phyloP scores from a whole-genome alignment of 306 rosid species.

The Alnus glutinosa region DNA sequence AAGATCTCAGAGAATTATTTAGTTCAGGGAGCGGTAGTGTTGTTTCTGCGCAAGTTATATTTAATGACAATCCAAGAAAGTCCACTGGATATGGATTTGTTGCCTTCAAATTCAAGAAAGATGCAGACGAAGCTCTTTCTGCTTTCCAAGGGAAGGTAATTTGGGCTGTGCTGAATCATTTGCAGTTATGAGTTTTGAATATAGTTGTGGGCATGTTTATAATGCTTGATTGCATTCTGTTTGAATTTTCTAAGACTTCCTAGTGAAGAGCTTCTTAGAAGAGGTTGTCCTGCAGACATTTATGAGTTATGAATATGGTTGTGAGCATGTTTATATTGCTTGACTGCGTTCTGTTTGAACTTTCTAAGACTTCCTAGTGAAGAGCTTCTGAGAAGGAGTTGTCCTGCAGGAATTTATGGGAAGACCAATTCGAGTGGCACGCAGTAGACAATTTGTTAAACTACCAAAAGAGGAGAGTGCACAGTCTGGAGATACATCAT shows the following conservation, averaged over 20 bases:
- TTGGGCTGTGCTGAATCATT: conserved; percentile 13
- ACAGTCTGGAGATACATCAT: conserved; percentile 39
- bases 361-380: conserved; percentile 6
- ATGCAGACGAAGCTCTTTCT: conserved; percentile 74
- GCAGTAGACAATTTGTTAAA: conserved; percentile 68
- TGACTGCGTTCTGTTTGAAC: not conserved
- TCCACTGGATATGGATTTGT: conserved; percentile 92
- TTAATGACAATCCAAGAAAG: conserved; percentile 66
- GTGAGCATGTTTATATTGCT: conserved; percentile 1
- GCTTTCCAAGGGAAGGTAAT: conserved; percentile 81
- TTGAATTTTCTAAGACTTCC: not conserved
- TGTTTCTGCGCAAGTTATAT: conserved; percentile 67
- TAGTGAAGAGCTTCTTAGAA: conserved; percentile 13
- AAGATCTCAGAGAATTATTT: conserved; percentile 76
- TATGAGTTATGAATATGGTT: conserved; percentile 1
- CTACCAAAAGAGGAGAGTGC: conserved; percentile 37
- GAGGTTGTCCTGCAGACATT: conserved; percentile 42
- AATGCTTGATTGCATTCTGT: not conserved
- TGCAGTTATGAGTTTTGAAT: conserved; percentile 13
- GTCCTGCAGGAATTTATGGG: conserved; percentile 70
- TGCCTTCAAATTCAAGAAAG: conserved; percentile 73
- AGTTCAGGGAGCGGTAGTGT: conserved; percentile 52
- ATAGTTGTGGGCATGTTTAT: not conserved
- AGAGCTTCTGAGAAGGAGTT: conserved; percentile 24
- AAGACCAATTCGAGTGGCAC: conserved; percentile 67